phyloP scores from a whole-genome alignment of 345 rosid species.

The Cardiospermum halicacabum region DNA sequence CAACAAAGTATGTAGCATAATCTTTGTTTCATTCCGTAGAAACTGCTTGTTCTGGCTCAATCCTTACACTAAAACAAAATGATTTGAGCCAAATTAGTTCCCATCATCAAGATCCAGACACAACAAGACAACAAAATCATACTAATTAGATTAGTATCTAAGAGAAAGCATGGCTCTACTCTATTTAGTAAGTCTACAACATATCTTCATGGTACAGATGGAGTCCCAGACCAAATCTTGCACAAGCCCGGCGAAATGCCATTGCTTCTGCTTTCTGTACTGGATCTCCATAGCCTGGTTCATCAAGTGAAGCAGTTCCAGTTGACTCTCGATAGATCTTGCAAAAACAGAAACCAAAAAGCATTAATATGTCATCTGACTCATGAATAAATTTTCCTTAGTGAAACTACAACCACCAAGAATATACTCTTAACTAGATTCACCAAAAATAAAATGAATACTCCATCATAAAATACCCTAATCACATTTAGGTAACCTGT shows the following conservation, averaged over 20 bases:
- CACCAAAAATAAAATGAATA: neutral
- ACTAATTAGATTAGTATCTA: neutral
- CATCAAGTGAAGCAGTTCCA: slow-evolving; percentile 61
- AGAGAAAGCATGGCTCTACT: neutral
- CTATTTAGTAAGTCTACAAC: slow-evolving; percentile 24
- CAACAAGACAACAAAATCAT: neutral
- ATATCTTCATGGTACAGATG: slow-evolving; percentile 84
- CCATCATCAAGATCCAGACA: neutral
- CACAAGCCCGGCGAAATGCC: slow-evolving; percentile 92
- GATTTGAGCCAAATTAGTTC: neutral
- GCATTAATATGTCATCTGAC: neutral
- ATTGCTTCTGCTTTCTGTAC: slow-evolving; percentile 89
- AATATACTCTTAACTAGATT: too few relatives aligned
- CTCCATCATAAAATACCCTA: too few relatives aligned
- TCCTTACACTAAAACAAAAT: neutral
- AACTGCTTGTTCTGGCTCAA: neutral
- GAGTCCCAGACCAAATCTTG: slow-evolving; percentile 82
- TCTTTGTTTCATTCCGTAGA: neutral
- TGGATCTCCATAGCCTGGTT: slow-evolving; percentile 67
- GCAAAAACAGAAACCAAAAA: neutral
- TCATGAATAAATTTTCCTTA: neutral
- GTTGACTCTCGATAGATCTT: slow-evolving; percentile 69
- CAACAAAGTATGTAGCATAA: neutral
- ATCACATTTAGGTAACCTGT: too few relatives aligned
- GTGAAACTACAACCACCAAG: neutral